Evolutionary conservation across 768 basidiomycete genomes (phyloP).

Genomic region (Boletus insuetus): DNA sequence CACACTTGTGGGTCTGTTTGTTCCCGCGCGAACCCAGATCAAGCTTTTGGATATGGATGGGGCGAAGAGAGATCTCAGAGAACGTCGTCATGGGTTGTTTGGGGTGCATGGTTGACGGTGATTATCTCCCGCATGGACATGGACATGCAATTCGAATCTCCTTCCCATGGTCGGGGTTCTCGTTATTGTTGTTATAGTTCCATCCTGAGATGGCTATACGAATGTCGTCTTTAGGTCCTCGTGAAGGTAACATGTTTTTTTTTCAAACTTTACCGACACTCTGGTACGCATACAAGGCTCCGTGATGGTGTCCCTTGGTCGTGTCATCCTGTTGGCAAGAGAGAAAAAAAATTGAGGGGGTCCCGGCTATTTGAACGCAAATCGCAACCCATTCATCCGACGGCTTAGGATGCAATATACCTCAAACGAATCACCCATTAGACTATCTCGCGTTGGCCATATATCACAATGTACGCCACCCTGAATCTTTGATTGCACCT

Average conservation of each 20-base stretch:
- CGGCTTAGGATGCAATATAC: slow-evolving; percentile 12
- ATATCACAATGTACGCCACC: slow-evolving; percentile 16
- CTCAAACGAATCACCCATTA: slow-evolving; percentile 7
- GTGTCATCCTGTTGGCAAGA: slow-evolving; percentile 3
- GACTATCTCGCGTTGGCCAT: slow-evolving; percentile 1
- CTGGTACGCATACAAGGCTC: slow-evolving; percentile 10
- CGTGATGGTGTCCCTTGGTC: slow-evolving; percentile 9
- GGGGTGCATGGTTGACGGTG: slow-evolving; percentile 19
- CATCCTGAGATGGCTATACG: slow-evolving; percentile 1
- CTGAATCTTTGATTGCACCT: slow-evolving; percentile 11
- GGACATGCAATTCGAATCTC: not conserved
- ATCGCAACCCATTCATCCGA: slow-evolving; percentile 7
- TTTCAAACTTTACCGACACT: slow-evolving; percentile 12
- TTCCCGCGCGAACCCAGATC: slow-evolving; percentile 6
- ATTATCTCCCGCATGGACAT: slow-evolving; percentile 21
- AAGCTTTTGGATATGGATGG: not conserved
- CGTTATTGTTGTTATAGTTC: slow-evolving; percentile 6
- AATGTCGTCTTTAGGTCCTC: slow-evolving; percentile 4
- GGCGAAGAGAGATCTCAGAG: slow-evolving; percentile 3
- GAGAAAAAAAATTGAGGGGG: not conserved
- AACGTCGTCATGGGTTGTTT: not conserved
- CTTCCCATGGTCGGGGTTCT: slow-evolving; percentile 3
- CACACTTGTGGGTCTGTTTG: slow-evolving; percentile 5
- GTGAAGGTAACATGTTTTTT: slow-evolving; percentile 4
- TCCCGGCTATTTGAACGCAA: slow-evolving; percentile 1